Conservation (phyloP, 345 rosid genomes). For the Hypericum perforatum region DNA sequence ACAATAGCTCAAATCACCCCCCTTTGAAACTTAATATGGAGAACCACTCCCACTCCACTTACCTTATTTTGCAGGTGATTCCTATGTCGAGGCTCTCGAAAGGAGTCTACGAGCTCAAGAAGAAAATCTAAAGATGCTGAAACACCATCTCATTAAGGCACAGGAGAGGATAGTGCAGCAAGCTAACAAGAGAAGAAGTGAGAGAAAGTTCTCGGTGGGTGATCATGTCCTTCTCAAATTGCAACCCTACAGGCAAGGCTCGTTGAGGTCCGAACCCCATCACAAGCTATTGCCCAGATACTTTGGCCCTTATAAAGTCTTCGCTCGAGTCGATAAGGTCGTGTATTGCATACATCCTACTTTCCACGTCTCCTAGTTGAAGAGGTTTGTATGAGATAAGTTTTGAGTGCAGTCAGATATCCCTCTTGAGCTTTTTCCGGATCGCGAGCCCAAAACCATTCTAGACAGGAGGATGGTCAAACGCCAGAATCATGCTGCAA, state of each 20-base stretch:
- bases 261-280: not conserved
- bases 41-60: not conserved
- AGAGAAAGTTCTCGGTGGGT: not conserved
- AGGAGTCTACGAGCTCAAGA: not conserved
- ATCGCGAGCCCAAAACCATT: no score
- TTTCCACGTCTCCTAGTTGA: not conserved
- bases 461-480: no score
- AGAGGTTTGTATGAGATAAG: no score
- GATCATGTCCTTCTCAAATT: not conserved
- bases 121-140: not conserved
- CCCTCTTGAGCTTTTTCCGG: no score
- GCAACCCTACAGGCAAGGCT: not conserved
- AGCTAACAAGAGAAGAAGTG: not conserved
- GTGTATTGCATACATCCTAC: not conserved
- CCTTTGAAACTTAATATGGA: not conserved
- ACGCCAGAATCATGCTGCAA: no score
- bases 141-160: not conserved
- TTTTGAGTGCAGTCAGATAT: no score
- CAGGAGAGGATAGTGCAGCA: not conserved
- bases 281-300: not conserved
- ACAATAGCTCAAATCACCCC: not conserved
- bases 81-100: not conserved
- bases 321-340: not conserved
- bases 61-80: not conserved
- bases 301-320: not conserved